Percentiles rank a stretch among this genome's conserved stretches.
phyloP scores from a whole-genome alignment of 768 basidiomycete species.

The Suillus spraguei region DNA sequence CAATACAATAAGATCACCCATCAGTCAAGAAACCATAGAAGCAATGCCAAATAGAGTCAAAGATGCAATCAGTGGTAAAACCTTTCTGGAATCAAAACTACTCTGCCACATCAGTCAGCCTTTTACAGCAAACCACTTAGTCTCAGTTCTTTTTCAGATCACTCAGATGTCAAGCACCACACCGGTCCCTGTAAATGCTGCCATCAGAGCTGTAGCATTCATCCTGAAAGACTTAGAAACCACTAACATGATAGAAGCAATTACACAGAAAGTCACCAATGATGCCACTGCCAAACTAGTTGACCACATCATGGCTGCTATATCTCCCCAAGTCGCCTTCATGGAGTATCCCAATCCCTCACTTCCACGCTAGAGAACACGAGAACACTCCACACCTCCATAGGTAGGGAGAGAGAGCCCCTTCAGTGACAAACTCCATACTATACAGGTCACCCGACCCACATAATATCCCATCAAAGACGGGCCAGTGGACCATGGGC shows the following conservation, averaged over 20 bases:
- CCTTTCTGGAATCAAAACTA: background rate
- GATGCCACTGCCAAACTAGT: background rate
- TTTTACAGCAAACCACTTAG: background rate
- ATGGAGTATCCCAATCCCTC: background rate
- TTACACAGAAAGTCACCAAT: too few species aligned
- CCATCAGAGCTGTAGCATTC: slow-evolving; percentile 4
- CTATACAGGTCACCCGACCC: too few species aligned
- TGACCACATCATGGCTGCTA: background rate
- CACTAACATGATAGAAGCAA: background rate
- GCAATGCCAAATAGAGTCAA: background rate
- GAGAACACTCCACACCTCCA: too few species aligned
- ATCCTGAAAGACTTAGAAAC: background rate
- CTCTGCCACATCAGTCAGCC: background rate
- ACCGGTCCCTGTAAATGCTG: background rate
- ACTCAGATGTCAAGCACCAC: background rate
- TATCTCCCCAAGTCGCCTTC: background rate
- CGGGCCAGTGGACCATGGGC: too few species aligned
- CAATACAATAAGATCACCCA: too few species aligned
- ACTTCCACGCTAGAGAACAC: background rate
- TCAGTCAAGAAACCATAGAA: too few species aligned
- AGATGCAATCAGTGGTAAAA: background rate
- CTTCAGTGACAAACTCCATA: too few species aligned
- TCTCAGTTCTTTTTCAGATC: background rate
- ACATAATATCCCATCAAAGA: too few species aligned
- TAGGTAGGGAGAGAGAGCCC: too few species aligned